Evolutionary conservation across 2,329 filamentous ascomycete species (phyloP).

Genomic region (Verticillium tricorpus): DNA sequence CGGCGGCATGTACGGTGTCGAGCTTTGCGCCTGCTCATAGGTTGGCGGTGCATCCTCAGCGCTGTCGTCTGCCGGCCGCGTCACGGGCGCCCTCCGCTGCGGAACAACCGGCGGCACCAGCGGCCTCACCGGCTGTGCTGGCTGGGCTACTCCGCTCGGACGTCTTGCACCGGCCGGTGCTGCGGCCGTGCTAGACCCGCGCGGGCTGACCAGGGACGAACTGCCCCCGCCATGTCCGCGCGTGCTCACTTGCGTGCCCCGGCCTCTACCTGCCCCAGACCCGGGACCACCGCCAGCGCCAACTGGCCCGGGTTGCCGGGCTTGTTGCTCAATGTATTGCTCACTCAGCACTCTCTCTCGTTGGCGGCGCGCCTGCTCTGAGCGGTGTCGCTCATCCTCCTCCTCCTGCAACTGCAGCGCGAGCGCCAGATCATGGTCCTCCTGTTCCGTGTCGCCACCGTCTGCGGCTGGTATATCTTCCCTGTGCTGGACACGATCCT

Average conservation of each 20-base stretch:
- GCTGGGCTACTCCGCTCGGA: neutral
- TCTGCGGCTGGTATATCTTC: neutral
- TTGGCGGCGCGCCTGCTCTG: constrained; percentile 54
- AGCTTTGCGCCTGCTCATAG: constrained; percentile 53
- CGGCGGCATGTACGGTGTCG: constrained; percentile 47
- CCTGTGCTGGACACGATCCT: constrained; percentile 14
- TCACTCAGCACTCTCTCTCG: constrained; percentile 66
- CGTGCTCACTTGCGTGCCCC: neutral
- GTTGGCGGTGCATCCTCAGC: constrained; percentile 51
- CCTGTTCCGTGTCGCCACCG: constrained; percentile 37
- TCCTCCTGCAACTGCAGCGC: constrained; percentile 93
- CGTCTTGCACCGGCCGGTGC: neutral
- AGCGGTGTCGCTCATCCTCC: constrained; percentile 74
- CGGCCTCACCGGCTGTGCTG: constrained; percentile 37
- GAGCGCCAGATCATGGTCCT: constrained; percentile 83
- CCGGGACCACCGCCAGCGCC: constrained; percentile 2
- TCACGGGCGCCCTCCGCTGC: constrained; percentile 30
- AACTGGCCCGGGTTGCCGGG: constrained; percentile 26
- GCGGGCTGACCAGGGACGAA: constrained; percentile 6
- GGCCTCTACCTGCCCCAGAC: neutral
- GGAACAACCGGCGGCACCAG: constrained; percentile 37
- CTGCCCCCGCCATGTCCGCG: constrained; percentile 7
- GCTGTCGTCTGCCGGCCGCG: constrained; percentile 30
- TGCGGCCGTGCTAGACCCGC: constrained; percentile 14
- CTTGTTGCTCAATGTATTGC: constrained; percentile 65